phyloP scores from a whole-genome alignment of 148 eudicot genomes.

The Simmondsia chinensis region DNA sequence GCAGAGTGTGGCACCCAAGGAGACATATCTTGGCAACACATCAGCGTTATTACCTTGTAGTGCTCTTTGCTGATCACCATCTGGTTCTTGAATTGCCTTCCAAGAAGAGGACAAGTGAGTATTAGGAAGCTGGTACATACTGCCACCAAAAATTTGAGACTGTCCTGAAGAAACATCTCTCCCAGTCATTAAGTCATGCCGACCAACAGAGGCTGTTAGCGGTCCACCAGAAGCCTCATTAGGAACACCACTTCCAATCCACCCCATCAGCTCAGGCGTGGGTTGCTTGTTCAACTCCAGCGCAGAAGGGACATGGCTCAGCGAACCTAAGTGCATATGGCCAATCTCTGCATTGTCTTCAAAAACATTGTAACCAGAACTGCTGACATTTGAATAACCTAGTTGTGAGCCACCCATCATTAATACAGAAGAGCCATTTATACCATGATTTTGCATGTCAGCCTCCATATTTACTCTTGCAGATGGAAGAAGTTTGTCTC shows the following conservation, averaged over 20 bases:
- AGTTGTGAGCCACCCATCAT: constrained; percentile 16
- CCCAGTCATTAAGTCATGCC: constrained; percentile 26
- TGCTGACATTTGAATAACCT: constrained; percentile 25
- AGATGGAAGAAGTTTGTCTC: constrained; percentile 13
- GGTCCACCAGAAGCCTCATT: constrained; percentile 28
- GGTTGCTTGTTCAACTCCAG: constrained; percentile 32
- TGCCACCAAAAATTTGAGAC: constrained; percentile 23
- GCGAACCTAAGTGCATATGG: constrained; percentile 17
- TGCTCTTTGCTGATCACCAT: constrained; percentile 24
- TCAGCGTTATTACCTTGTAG: constrained; percentile 32
- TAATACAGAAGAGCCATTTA: constrained; percentile 25
- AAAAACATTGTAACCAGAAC: constrained; percentile 20
- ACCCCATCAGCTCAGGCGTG: constrained; percentile 41
- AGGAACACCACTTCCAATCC: constrained; percentile 32
- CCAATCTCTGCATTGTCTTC: constrained; percentile 28
- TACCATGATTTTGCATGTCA: constrained; percentile 30
- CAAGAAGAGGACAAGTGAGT: constrained; percentile 30
- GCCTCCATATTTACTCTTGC: constrained; percentile 23
- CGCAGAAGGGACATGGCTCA: constrained; percentile 15
- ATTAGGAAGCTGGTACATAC: constrained; percentile 33
- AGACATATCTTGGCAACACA: constrained; percentile 17
- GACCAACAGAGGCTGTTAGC: constrained; percentile 19
- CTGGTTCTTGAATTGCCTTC: constrained; percentile 38
- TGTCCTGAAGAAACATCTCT: constrained; percentile 32
- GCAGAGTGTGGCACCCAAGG: constrained; percentile 13